Percentiles rank a stretch among this genome's conserved stretches.
These are phyloP conservation scores for Silene noctiflora DNA, from an alignment of 179 eudicot genomes.

Conservation along the genomic window DNA sequence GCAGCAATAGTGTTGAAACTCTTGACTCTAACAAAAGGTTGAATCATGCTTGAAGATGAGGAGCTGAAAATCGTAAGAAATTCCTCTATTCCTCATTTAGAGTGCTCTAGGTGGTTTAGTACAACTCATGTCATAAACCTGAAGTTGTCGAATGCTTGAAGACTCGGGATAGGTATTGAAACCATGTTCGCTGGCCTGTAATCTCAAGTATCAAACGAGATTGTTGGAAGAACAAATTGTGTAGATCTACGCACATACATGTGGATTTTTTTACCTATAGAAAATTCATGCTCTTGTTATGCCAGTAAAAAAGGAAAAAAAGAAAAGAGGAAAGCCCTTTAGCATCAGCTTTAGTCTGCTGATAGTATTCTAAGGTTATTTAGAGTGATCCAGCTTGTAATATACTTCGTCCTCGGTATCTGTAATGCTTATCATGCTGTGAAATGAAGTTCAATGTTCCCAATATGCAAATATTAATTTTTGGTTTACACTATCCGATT, in stretches of 20 bases:
- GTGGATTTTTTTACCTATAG: slow-evolving; percentile 5
- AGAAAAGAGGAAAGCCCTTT: background rate
- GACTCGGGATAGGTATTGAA: background rate
- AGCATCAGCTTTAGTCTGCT: too few relatives aligned
- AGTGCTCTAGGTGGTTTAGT: background rate
- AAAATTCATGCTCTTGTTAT: background rate
- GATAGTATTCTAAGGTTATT: too few relatives aligned
- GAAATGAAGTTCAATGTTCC: background rate
- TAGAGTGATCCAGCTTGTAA: background rate
- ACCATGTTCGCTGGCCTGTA: background rate
- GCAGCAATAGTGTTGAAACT: slow-evolving; percentile 38
- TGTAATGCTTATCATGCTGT: slow-evolving; percentile 12
- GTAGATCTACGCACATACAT: background rate
- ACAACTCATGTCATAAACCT: slow-evolving; percentile 3
- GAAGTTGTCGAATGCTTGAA: background rate
- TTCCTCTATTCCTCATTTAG: slow-evolving; percentile 1
- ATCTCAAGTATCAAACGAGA: background rate
- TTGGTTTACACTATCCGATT: background rate
- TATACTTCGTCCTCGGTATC: background rate
- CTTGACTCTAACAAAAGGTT: background rate
- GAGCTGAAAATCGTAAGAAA: background rate
- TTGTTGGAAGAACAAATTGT: background rate
- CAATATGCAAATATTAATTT: too few relatives aligned
- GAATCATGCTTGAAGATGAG: background rate
- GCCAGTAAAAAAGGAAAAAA: background rate